phyloP scores from a whole-genome alignment of 2,329 filamentous ascomycete species.

The Domatiomyces catenatus region DNA sequence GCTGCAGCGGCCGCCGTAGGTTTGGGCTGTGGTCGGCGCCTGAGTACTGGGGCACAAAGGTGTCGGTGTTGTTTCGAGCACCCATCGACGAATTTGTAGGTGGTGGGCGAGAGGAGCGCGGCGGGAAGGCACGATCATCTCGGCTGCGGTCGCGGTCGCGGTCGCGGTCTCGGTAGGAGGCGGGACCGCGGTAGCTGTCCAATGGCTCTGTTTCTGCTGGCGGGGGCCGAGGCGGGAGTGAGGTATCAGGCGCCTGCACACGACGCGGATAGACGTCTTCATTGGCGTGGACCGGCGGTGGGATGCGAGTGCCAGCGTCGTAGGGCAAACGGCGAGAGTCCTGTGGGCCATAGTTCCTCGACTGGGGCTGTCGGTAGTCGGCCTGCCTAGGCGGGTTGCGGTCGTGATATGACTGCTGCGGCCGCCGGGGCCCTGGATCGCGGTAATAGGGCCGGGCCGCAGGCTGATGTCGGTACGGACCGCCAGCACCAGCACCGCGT shows the following conservation, averaged over 20 bases:
- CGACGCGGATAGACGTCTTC: slow-evolving; percentile 13
- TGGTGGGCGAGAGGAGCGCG: slow-evolving; percentile 1
- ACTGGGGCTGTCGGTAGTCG: background rate
- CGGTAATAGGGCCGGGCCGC: background rate
- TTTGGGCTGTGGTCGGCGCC: slow-evolving; percentile 10
- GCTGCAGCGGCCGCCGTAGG: background rate
- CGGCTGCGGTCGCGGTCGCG: slow-evolving; percentile 13
- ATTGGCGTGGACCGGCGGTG: slow-evolving; percentile 6
- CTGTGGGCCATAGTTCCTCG: slow-evolving; percentile 4
- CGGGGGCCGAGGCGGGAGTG: slow-evolving; percentile 11
- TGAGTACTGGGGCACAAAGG: slow-evolving; percentile 18
- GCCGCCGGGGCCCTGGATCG: background rate
- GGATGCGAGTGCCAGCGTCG: slow-evolving; percentile 5
- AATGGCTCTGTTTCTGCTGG: slow-evolving; percentile 5
- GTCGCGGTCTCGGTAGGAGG: slow-evolving; percentile 1
- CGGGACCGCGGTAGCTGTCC: background rate
- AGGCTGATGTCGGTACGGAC: background rate
- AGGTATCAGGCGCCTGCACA: slow-evolving; percentile 6
- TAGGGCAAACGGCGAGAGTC: background rate
- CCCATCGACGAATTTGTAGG: slow-evolving; percentile 1
- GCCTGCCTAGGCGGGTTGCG: background rate
- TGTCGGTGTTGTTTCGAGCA: slow-evolving; percentile 13
- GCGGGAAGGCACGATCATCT: slow-evolving; percentile 3
- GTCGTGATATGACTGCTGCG: background rate
- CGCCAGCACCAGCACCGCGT: slow-evolving; percentile 19